These are phyloP conservation scores for Exophiala alcalophila DNA, from an alignment of 2,329 filamentous ascomycete genomes.

Conservation along the genomic window DNA sequence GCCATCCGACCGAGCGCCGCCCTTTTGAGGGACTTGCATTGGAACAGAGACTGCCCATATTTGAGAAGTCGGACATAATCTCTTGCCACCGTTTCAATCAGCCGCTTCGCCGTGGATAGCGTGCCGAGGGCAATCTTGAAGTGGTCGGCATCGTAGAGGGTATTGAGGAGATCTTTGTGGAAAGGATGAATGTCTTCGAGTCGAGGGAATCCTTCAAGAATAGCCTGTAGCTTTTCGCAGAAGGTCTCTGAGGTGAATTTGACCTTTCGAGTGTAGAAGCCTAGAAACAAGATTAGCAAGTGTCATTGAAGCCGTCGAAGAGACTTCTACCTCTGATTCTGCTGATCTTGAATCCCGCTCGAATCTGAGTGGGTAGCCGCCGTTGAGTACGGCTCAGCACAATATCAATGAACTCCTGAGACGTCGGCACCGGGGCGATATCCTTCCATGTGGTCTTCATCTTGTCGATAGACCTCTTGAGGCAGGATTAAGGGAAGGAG, in stretches of 20 bases:
- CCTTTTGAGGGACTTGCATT: slow-evolving; percentile 98
- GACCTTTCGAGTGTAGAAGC: slow-evolving; percentile 96
- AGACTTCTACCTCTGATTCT: slow-evolving; percentile 66
- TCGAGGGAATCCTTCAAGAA: slow-evolving; percentile 88
- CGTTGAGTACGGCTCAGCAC: slow-evolving; percentile 91
- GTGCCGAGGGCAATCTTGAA: slow-evolving; percentile 96
- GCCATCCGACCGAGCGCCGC: slow-evolving; percentile 97
- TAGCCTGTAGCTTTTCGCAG: slow-evolving; percentile 84
- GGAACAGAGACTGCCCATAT: slow-evolving; percentile 94
- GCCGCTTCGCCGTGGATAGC: slow-evolving; percentile 89
- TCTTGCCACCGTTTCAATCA: slow-evolving; percentile 92
- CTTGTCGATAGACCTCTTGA: slow-evolving; percentile 31
- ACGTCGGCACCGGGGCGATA: slow-evolving; percentile 83
- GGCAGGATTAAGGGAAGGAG: slow-evolving; percentile 32
- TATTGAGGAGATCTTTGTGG: slow-evolving; percentile 89
- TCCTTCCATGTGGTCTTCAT: slow-evolving; percentile 62
- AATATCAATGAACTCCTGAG: slow-evolving; percentile 96
- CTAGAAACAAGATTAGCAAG: slow-evolving; percentile 43
- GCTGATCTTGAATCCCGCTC: slow-evolving; percentile 91
- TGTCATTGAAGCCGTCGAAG: not conserved
- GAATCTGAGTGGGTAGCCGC: slow-evolving; percentile 90
- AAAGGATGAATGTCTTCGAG: slow-evolving; percentile 95
- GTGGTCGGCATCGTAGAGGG: slow-evolving; percentile 96
- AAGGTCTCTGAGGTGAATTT: slow-evolving; percentile 98
- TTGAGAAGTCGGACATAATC: slow-evolving; percentile 96